These are phyloP conservation scores for Cardiospermum halicacabum DNA, from an alignment of 345 rosid species.

Conservation along the genomic window DNA sequence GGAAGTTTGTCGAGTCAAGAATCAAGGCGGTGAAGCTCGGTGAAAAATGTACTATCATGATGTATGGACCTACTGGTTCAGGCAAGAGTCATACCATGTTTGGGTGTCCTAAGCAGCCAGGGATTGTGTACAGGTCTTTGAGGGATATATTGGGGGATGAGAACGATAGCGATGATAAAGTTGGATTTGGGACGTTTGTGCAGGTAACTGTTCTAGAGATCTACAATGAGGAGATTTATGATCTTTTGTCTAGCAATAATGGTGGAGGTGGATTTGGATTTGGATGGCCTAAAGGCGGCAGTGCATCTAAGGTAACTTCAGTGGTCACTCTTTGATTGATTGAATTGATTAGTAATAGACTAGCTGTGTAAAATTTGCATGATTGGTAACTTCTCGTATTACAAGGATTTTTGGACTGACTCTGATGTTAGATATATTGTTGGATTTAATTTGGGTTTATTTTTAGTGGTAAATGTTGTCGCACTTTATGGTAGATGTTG, in stretches of 20 bases:
- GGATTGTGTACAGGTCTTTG: conserved; percentile 77
- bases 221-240: conserved; percentile 90
- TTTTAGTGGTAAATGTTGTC: not conserved
- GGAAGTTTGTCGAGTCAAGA: conserved; percentile 67
- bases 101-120: conserved; percentile 82
- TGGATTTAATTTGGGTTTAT: not conserved
- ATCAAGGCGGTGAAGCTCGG: conserved; percentile 78
- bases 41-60: conserved; percentile 78
- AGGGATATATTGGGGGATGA: conserved; percentile 70
- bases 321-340: not conserved
- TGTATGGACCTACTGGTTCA: conserved; percentile 98
- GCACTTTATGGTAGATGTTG: too few relatives aligned
- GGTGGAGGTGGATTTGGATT: conserved; percentile 62
- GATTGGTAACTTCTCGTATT: not conserved
- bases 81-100: conserved; percentile 98
- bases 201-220: conserved; percentile 92
- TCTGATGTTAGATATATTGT: too few relatives aligned
- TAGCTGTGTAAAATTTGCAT: not conserved
- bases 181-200: conserved; percentile 52
- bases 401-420: not conserved
- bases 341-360: too few relatives aligned
- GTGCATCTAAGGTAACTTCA: conserved; percentile 50
- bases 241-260: conserved; percentile 61
- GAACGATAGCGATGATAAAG: conserved; percentile 22
- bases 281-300: conserved; percentile 79